Percentiles rank a stretch among this genome's conserved stretches.
Evolutionary conservation across 2,329 filamentous ascomycete genomes (phyloP).

Genomic region (Tolypocladium guangdongense): DNA sequence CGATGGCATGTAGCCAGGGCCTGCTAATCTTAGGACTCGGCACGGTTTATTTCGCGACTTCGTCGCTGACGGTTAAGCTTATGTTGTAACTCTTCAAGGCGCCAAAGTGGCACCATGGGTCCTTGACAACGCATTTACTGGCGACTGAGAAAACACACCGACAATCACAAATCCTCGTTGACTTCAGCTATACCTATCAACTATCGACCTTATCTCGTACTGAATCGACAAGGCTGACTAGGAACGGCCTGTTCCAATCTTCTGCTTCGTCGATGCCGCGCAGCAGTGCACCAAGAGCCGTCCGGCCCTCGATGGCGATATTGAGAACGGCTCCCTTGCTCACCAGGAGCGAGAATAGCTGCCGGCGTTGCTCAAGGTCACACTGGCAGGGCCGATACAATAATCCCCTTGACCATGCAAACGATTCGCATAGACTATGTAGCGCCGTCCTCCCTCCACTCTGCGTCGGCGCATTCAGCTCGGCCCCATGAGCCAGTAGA

Average conservation of each 20-base stretch:
- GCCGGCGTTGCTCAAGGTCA: neutral
- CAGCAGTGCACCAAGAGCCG: neutral
- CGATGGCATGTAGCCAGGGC: too few relatives aligned
- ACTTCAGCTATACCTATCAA: too few relatives aligned
- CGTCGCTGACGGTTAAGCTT: too few relatives aligned
- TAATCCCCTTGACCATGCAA: neutral
- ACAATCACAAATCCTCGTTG: too few relatives aligned
- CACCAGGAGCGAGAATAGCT: neutral
- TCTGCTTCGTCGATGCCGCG: neutral
- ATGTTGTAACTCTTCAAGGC: too few relatives aligned
- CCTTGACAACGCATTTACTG: too few relatives aligned
- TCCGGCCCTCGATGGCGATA: neutral
- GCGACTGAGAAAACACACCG: too few relatives aligned
- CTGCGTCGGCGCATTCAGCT: neutral
- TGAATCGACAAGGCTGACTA: neutral
- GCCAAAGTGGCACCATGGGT: too few relatives aligned
- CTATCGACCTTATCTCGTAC: too few relatives aligned
- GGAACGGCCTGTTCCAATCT: neutral
- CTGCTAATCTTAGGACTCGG: too few relatives aligned
- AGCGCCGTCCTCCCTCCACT: neutral
- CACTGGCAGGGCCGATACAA: fast-evolving
- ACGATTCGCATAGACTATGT: neutral
- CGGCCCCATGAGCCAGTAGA: neutral
- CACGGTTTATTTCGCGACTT: too few relatives aligned
- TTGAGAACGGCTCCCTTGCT: neutral